phyloP scores from a whole-genome alignment of 768 basidiomycete genomes.

The Xerocomellus intermedius region DNA sequence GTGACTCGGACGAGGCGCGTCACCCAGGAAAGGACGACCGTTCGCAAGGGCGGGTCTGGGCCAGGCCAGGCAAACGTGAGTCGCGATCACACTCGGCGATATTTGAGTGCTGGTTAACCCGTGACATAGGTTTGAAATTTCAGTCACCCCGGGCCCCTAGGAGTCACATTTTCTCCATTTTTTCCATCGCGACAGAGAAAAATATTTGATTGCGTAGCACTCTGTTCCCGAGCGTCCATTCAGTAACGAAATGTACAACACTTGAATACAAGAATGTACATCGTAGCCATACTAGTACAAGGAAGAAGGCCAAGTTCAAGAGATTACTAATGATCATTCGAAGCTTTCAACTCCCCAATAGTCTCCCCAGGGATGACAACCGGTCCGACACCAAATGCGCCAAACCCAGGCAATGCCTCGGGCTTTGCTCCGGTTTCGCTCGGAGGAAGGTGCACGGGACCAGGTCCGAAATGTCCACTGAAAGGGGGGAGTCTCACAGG shows the following conservation, averaged over 20 bases:
- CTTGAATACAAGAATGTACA: conserved; percentile 3
- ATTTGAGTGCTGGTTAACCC: neutral
- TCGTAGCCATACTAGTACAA: neutral
- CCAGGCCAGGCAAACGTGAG: conserved; percentile 19
- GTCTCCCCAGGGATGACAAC: conserved; percentile 30
- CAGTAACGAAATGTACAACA: conserved; percentile 1
- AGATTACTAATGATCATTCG: neutral
- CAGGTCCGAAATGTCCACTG: conserved; percentile 9
- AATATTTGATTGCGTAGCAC: neutral
- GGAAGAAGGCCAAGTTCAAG: neutral
- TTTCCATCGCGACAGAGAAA: neutral
- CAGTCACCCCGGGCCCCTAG: conserved; percentile 1
- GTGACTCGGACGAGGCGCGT: conserved; percentile 21
- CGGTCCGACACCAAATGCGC: conserved; percentile 27
- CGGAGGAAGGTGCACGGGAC: conserved; percentile 19
- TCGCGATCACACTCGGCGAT: neutral
- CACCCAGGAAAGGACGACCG: conserved; percentile 7
- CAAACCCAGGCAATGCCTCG: conserved; percentile 27
- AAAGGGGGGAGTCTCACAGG: conserved; percentile 18
- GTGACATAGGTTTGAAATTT: conserved; percentile 13
- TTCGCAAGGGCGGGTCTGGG: neutral
- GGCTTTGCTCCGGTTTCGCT: conserved; percentile 21
- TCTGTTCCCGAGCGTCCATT: neutral
- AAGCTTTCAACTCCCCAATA: conserved; percentile 16
- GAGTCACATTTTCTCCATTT: neutral